Evolutionary conservation across 2,329 filamentous ascomycete genomes (phyloP), one percentile per base, ranked within the genome.

Genomic region (Sordariomycetes sp.): DNA sequence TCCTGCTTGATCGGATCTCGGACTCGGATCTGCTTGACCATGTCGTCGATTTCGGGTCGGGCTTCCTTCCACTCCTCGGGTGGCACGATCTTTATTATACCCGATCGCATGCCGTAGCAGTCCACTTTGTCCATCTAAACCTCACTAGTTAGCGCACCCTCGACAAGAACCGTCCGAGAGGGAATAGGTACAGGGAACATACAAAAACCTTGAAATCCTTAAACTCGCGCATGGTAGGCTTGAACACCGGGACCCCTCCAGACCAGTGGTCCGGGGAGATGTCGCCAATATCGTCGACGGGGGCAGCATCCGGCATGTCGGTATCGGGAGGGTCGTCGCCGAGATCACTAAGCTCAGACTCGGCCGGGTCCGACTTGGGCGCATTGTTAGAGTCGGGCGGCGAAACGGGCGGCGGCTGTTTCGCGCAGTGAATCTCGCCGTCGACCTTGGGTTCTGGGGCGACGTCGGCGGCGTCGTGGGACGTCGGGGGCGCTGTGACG

Each of bases 1-100:
- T 99, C 94, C 72, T 99, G 94, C 68, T 91, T 96, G 70, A 99
- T 97, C 3, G 94, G 94, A 64, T 99, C 95, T 72, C 93, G 93
- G 67, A 99, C 92, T 68, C 86, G 87, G 70, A 99, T 89, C 61
- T 88, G 86, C 74, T 97, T 97, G 63, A 99, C 82, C 55, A 90
- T 80, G 66, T 97, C 88, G 67, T 94, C 86, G 61, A 97, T 82
- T 43, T 82, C 77, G 18, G 89, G 89, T 43, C 94, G 85, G 28
- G 84, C 79, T 62, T 92, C 83, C 72, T 83, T 94, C 94, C 94
- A 99, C 82, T 97, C 92, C 66, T 87, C 76, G 0, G 94, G 94
- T 32, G 94, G 92, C 57, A 97, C 87, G 60, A 99, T 88, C 74
- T 99, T 97, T 68, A 97, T 85, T 65, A 99, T 97, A 40, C 94